Evolutionary conservation across 805 yeast species (phyloP).

Genomic region (Ogataea pilisensis): DNA sequence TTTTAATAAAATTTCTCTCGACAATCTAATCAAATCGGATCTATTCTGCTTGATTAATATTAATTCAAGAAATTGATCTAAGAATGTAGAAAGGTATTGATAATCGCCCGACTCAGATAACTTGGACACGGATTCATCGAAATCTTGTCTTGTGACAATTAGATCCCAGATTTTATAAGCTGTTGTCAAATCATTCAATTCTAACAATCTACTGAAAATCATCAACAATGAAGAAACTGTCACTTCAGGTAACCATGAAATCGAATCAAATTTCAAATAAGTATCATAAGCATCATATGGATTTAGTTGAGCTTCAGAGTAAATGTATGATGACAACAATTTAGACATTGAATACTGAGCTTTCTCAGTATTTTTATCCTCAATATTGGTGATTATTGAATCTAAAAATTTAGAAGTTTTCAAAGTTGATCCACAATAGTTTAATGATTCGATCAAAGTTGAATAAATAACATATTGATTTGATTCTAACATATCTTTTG

Average conservation of each 20-base stretch:
- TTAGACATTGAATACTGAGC: constrained; percentile 12
- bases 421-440: constrained; percentile 44
- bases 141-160: constrained; percentile 29
- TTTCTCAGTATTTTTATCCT: constrained; percentile 8
- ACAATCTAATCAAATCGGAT: constrained; percentile 22
- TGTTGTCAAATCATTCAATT: constrained; percentile 17
- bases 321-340: constrained; percentile 26
- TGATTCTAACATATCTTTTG: constrained; percentile 4
- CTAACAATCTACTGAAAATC: constrained; percentile 22
- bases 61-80: constrained; percentile 21
- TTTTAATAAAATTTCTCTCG: constrained; percentile 30
- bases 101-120: constrained; percentile 14
- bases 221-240: constrained; percentile 23
- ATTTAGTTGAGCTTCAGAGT: constrained; percentile 23
- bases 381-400: constrained; percentile 35
- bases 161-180: constrained; percentile 31
- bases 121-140: constrained; percentile 19
- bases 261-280: constrained; percentile 25
- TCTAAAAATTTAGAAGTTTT: constrained; percentile 57
- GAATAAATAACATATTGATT: constrained; percentile 49
- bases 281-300: constrained; percentile 25
- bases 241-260: constrained; percentile 33
- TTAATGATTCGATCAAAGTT: constrained; percentile 47
- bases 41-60: constrained; percentile 20
- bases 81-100: constrained; percentile 14